A percentile compares a stretch with the other conserved stretches of the same genome.
These are phyloP conservation scores for Paraleonurus japonicus DNA, from an alignment of 257 asterid genomes.

Conservation along the genomic window DNA sequence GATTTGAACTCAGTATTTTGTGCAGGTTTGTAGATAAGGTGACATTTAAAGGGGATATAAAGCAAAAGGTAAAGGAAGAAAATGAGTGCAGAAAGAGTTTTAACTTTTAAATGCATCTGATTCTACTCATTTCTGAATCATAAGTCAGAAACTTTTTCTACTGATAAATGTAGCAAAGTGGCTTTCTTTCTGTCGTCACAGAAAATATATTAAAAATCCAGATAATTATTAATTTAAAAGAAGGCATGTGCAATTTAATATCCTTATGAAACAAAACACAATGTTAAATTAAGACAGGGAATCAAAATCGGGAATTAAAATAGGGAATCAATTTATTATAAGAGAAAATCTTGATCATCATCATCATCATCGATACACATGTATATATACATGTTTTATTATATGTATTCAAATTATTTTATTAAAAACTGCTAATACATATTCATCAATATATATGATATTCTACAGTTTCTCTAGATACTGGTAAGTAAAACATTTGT, in stretches of 20 bases:
- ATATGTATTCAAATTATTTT: not conserved
- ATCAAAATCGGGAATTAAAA: not conserved
- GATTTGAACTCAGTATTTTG: not conserved
- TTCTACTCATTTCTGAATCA: conserved; percentile 26
- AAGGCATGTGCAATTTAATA: not conserved
- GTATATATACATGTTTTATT: not conserved
- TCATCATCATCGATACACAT: not conserved
- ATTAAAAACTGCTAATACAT: too few species aligned
- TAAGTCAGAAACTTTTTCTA: conserved; percentile 4
- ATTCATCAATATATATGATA: too few species aligned
- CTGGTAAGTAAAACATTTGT: too few species aligned
- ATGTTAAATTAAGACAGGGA: not conserved
- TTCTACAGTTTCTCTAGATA: too few species aligned
- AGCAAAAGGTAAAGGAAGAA: conserved; percentile 24
- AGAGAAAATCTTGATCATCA: not conserved
- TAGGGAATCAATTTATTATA: too few species aligned
- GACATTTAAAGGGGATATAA: not conserved
- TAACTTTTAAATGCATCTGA: conserved; percentile 33
- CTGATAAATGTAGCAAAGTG: conserved; percentile 16
- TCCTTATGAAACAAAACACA: too few species aligned
- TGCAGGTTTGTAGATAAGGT: not conserved
- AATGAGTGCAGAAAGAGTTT: conserved; percentile 25
- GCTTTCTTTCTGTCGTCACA: conserved; percentile 26
- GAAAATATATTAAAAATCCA: not conserved
- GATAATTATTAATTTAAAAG: not conserved